These are phyloP conservation scores for Lentinus brumalis DNA, from an alignment of 768 basidiomycete species.

Conservation along the genomic window DNA sequence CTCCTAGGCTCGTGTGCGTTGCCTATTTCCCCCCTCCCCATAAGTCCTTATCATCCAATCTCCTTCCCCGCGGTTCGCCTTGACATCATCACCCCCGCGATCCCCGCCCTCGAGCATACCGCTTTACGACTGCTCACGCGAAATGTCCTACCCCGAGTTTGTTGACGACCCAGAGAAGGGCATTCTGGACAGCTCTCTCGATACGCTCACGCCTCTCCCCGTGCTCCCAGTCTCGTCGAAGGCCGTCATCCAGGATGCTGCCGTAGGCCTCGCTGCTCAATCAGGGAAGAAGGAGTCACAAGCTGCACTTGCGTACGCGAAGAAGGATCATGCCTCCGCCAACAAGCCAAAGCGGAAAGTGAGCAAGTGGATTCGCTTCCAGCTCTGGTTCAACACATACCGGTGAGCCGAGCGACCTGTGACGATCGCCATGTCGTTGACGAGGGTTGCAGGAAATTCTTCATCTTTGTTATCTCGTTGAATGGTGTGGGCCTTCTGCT, in stretches of 20 bases:
- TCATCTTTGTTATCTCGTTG: constrained; percentile 33
- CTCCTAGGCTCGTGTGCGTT: constrained; percentile 7
- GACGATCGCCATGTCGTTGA: background rate
- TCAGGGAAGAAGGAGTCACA: constrained; percentile 23
- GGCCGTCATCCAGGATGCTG: constrained; percentile 9
- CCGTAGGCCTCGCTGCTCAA: constrained; percentile 9
- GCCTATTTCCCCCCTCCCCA: background rate
- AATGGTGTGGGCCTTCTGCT: constrained; percentile 37
- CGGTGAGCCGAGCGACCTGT: constrained; percentile 25
- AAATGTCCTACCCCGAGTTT: constrained; percentile 24
- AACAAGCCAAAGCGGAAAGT: constrained; percentile 24
- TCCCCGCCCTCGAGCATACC: background rate
- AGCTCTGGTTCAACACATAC: constrained; percentile 42
- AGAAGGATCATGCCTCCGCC: constrained; percentile 16
- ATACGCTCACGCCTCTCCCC: constrained; percentile 19
- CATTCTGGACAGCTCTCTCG: constrained; percentile 26
- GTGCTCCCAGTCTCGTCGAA: constrained; percentile 13
- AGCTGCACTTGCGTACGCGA: constrained; percentile 15
- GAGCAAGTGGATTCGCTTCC: constrained; percentile 32
- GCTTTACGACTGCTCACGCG: background rate
- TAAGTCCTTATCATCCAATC: background rate
- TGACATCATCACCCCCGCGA: background rate
- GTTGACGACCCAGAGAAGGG: constrained; percentile 35
- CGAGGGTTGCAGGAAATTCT: constrained; percentile 34
- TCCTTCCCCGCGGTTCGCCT: constrained; percentile 1